These are phyloP conservation scores for Leccinellum rugosiceps DNA, from an alignment of 768 basidiomycete species.

Conservation along the genomic window DNA sequence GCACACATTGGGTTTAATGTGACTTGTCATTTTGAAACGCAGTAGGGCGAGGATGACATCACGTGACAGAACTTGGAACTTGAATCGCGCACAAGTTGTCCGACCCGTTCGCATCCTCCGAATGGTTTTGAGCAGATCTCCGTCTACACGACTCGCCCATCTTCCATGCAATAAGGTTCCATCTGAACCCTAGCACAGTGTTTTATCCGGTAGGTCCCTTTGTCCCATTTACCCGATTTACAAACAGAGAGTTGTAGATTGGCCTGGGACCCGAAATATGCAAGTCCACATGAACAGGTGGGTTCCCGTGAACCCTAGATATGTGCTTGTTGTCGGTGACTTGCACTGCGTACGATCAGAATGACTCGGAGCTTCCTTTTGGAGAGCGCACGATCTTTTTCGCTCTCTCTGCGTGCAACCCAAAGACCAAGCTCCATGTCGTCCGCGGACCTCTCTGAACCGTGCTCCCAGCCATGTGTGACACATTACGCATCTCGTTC, in stretches of 20 bases:
- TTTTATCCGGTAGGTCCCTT: slow-evolving; percentile 9
- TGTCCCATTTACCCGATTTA: neutral
- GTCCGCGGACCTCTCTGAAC: slow-evolving; percentile 20
- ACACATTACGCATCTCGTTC: neutral
- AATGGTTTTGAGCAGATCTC: slow-evolving; percentile 7
- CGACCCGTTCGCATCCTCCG: neutral
- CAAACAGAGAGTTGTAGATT: slow-evolving; percentile 2
- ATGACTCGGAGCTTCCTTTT: slow-evolving; percentile 9
- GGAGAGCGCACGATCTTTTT: slow-evolving; percentile 10
- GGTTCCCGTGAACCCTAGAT: neutral
- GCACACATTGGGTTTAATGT: slow-evolving; percentile 15
- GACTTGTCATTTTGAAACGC: slow-evolving; percentile 8
- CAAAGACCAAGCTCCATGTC: slow-evolving; percentile 17
- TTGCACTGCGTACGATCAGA: slow-evolving; percentile 3
- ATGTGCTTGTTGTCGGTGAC: slow-evolving; percentile 1
- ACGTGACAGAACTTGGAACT: slow-evolving; percentile 7
- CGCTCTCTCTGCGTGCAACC: slow-evolving; percentile 8
- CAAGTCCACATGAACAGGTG: slow-evolving; percentile 8
- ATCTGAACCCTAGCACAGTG: neutral
- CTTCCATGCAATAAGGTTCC: neutral
- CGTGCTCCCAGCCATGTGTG: slow-evolving; percentile 6
- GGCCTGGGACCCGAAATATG: slow-evolving; percentile 1
- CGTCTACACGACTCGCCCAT: slow-evolving; percentile 9
- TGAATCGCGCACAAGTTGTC: neutral
- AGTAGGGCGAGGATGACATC: neutral